Base-by-base conservation (phyloP, 441 rosid species). In the Biscutella laevigata region DNA sequence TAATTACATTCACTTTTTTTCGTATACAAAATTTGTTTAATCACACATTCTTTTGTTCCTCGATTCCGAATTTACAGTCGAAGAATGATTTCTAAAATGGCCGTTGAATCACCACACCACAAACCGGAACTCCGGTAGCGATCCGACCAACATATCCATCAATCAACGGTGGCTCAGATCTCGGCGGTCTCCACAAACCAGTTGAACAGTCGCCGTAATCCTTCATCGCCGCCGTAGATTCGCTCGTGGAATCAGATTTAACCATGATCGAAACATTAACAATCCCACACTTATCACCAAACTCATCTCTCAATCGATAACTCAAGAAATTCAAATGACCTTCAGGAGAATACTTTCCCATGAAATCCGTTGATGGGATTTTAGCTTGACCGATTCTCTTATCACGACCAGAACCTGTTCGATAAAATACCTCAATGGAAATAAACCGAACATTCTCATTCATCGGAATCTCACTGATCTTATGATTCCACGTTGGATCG, bases 261-360 rank as follows among this genome's bases (percentile, higher is more conserved):
- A 81, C 75, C 49, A 71, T 50, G 10, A 78, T 73, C 0, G 95
- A 83, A 42, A 88, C 28, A 30, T 85, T 81, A 0, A 88, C 66
- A 5, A 83, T 77, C 3, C 89, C 92, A 24, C 84, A 85, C 68
- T 66, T 76, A 3, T 62, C 55, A 7, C 78, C 77, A 14, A 32
- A 64, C 1, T 44, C 46, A 67, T 88, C 79, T 48, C 83, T 68
- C 44, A 88, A 59, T 21, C 95, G 61, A 26, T 85, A 85, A 45
- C 95, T 83, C 80, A 88, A 64, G 20, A 80, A 76, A 8, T 74
- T 87, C 15, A 74, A 68, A 51, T 71, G 64, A 28, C 69, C 78
- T 29, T 65, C 73, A 6, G 86, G 91, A 0, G 58, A 16, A 38
- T 63, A 76, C 15, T 57, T 81, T 33, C 80, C 80, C 9, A 61